Evolutionary conservation across 73 alveolate genomes (phyloP).

Genomic region (Paramecium bursaria): DNA sequence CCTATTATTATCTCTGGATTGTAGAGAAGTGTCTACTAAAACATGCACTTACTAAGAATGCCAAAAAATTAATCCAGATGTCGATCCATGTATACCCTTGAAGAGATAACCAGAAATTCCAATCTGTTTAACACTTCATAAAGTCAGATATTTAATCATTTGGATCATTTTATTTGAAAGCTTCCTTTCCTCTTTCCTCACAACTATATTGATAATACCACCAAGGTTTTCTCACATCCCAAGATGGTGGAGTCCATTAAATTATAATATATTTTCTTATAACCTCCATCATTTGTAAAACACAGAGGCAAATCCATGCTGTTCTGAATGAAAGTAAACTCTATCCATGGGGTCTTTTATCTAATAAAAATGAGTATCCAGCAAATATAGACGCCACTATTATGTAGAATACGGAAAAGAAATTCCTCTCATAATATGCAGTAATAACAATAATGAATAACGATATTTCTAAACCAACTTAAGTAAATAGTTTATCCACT

Average conservation of each 20-base stretch:
- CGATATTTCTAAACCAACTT: slow-evolving; percentile 61
- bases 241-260: slow-evolving; percentile 64
- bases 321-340: slow-evolving; percentile 1
- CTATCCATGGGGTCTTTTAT: background rate
- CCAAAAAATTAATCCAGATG: slow-evolving; percentile 48
- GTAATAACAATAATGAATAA: slow-evolving; percentile 53
- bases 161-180: slow-evolving; percentile 41
- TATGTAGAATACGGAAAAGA: slow-evolving; percentile 55
- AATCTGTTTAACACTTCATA: slow-evolving; percentile 51
- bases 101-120: slow-evolving; percentile 68
- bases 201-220: slow-evolving; percentile 44
- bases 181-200: slow-evolving; percentile 48
- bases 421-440: slow-evolving; percentile 65
- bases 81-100: slow-evolving; percentile 55
- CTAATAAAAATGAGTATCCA: slow-evolving; percentile 7
- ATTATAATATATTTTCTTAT: slow-evolving; percentile 57
- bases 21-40: slow-evolving; percentile 14
- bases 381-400: slow-evolving; percentile 65
- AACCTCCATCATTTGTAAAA: slow-evolving; percentile 55
- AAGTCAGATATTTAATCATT: slow-evolving; percentile 52
- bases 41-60: background rate
- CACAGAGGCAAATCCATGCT: slow-evolving; percentile 52
- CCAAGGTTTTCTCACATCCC: slow-evolving; percentile 68
- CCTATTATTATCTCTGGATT: background rate
- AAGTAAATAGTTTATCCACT: slow-evolving; percentile 27